Base-by-base conservation (phyloP, 2,329 filamentous ascomycete genomes). In the Penicillium hesseltinei region DNA sequence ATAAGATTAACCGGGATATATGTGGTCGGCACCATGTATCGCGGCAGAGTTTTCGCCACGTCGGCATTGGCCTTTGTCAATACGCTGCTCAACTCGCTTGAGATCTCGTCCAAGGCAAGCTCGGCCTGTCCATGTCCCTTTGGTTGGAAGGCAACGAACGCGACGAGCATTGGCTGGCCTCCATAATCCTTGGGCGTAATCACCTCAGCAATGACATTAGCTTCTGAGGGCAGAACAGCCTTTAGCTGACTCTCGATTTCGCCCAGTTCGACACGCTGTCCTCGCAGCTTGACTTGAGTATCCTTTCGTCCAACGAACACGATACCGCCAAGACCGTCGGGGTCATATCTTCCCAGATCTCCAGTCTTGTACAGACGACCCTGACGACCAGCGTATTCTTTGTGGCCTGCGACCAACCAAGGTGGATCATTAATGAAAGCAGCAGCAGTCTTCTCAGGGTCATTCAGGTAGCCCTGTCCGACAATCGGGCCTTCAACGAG, bases 131-230 rank as follows among this genome's bases (percentile, higher is more conserved):
- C 63, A 17, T 62, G 52, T 11, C 59, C 60, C 38, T 64, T 67
- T 3, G 70, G 64, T 23, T 70, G 65, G 2, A 60, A 58, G 5
- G 70, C 64, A 46, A 73, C 55, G 33, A 74, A 73, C 17, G 69
- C 70, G 0, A 73, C 69, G 21, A 73, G 58, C 1, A 65, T 71
- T 3, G 67, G 56, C 43, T 73, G 70, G 2, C 66, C 62, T 0
- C 68, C 65, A 13, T 65, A 59, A 7, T 62, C 65, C n/a, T 66
- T 63, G 3, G 71, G 68, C 2, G 59, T 61, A 62, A 83, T 78
- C 13, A 83, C 79, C 61, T 83, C 81, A 2, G 75, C 78, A 27
- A 81, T 78, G 0, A 82, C 72, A 3, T 74, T 75, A 11, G 68
- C 57, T 7, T 69, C 66, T 1, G 68, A 57, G 7, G 68, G 67